Base-by-base conservation (phyloP, 2,329 filamentous ascomycete genomes). In the Massarina eburnea region DNA sequence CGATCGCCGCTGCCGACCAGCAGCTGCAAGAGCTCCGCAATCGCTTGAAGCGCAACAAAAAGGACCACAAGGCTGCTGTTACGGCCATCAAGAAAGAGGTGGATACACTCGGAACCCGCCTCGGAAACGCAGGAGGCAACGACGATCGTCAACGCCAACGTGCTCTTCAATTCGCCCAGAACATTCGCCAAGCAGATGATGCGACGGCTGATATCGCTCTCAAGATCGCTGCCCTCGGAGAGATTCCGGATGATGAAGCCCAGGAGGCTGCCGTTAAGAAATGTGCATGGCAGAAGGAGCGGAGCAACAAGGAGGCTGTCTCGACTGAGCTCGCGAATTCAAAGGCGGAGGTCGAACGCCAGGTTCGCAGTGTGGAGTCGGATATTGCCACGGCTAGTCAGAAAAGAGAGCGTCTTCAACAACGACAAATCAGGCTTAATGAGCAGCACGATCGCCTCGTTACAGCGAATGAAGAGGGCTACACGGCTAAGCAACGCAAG, bases 101-200 rank as follows among this genome's bases (percentile, higher is more conserved):
- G 51, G 87, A 91, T 59, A 80, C 79, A 39, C 77, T 88, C 29
- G 80, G 81, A 48, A 78, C 78, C 48, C 83, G 84, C 53, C 80
- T 89, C 36, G 78, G 84, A 45, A 85, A 73, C 40, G 72, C 85
- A 27, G 86, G 86, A 51, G 84, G 85, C 48, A 84, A 83, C 55
- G 88, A 92, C 67, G 88, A 91, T 61, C 86, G 88, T 64, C 80
- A 86, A 58, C 80, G 82, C 55, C 85, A 89, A 64, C 88, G 89
- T 67, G 82, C 88, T 36, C 80, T 84, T 51, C 88, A 91, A 67
- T 85, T 89, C 63, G 83, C 81, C 45, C 86, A 86, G 45, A 86
- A 88, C 65, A 86, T 87, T 69, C 82, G 83, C 46, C 86, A 85
- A 65, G 82, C 82, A 4, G 82, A 85, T 55, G 82, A 84, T 57